phyloP scores from a whole-genome alignment of 257 asterid genomes.

The Buddleja alternifolia region DNA sequence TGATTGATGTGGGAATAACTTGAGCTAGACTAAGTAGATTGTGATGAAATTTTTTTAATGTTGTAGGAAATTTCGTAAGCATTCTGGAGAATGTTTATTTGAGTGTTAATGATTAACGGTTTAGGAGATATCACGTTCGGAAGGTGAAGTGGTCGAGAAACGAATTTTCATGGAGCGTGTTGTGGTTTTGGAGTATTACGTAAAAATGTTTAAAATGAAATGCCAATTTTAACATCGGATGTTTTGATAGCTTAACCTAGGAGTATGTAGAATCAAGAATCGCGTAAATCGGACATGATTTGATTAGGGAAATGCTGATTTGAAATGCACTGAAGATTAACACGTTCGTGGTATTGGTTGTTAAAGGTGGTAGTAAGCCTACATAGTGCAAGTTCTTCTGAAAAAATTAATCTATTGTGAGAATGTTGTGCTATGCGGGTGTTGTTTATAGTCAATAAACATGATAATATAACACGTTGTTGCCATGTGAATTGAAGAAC shows the following conservation, averaged over 20 bases:
- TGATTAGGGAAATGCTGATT: constrained; percentile 30
- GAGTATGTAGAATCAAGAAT: constrained; percentile 45
- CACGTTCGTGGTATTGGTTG: constrained; percentile 24
- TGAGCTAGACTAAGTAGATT: constrained; percentile 35
- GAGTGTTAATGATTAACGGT: constrained; percentile 1
- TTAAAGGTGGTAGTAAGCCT: neutral
- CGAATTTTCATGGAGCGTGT: constrained; percentile 38
- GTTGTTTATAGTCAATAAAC: neutral
- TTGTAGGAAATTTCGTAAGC: constrained; percentile 54
- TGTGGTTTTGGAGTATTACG: constrained; percentile 35
- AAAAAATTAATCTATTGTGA: neutral
- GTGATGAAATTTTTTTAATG: constrained; percentile 25
- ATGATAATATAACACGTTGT: neutral
- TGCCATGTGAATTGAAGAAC: too few species aligned
- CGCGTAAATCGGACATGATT: constrained; percentile 38
- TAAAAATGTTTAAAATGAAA: constrained; percentile 32
- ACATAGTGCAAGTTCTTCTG: neutral
- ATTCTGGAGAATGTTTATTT: constrained; percentile 41
- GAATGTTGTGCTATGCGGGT: neutral
- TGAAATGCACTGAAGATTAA: constrained; percentile 60
- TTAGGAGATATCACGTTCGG: constrained; percentile 41
- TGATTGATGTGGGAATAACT: constrained; percentile 52
- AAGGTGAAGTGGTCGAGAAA: constrained; percentile 55
- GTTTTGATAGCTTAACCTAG: constrained; percentile 28
- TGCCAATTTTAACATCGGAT: constrained; percentile 14